A percentile compares a stretch with the other conserved stretches of the same genome.
Evolutionary conservation across 768 basidiomycete genomes (phyloP).

Genomic region (Podaxis pistillaris): DNA sequence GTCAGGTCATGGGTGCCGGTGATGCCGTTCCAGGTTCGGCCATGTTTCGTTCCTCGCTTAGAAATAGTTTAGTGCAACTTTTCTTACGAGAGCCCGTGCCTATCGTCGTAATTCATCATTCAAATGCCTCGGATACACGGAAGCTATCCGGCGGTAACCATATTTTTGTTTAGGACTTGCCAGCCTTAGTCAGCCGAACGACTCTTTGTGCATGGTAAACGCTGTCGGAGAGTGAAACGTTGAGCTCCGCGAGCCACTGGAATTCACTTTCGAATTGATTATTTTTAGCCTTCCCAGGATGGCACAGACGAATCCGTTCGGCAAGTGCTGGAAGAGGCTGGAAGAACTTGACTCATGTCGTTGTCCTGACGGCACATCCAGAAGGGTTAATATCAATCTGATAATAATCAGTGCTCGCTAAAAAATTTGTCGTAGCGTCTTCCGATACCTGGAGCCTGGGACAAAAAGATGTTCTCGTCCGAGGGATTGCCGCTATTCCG

Average conservation of each 20-base stretch:
- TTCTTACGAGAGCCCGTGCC: background rate
- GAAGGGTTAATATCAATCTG: background rate
- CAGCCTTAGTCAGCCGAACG: too few relatives aligned
- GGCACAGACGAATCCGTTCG: background rate
- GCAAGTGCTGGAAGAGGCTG: background rate
- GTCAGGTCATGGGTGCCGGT: background rate
- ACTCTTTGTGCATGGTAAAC: background rate
- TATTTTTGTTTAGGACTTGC: background rate
- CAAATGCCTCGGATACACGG: background rate
- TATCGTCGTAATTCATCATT: background rate
- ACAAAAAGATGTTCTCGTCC: background rate
- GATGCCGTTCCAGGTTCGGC: background rate
- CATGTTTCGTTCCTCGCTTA: background rate
- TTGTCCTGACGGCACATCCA: background rate
- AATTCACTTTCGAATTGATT: background rate
- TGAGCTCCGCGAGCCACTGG: background rate
- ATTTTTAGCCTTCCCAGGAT: background rate
- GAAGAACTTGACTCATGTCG: background rate
- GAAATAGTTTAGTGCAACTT: background rate
- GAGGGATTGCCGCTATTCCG: background rate
- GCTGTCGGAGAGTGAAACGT: background rate
- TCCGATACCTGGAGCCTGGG: background rate
- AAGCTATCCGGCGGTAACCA: conserved; percentile 4
- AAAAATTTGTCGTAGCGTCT: background rate
- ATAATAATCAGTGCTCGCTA: background rate